Evolutionary conservation across 116 monocot species (phyloP), one percentile per base, ranked within the genome.

Genomic region (Trichopus zeylanicus): DNA sequence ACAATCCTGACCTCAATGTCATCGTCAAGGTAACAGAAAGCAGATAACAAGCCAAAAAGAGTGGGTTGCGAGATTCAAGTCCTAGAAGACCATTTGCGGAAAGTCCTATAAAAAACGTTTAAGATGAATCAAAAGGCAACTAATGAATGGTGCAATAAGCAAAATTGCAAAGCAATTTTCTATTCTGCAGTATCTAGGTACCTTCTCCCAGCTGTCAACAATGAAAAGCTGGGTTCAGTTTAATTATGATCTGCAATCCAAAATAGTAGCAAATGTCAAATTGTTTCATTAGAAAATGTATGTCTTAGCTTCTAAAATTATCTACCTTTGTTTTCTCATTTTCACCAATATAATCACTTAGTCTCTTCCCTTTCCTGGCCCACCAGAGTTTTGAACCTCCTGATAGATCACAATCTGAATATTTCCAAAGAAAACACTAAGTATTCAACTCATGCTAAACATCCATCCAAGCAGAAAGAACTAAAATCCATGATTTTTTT

Each of bases 271-370:
- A n/a, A n/a, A n/a, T n/a, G n/a, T n/a, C n/a, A n/a, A n/a, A n/a
- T n/a, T n/a, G n/a, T n/a, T n/a, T n/a, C n/a, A n/a, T n/a, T n/a
- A n/a, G n/a, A n/a, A n/a, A n/a, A n/a, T n/a, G n/a, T n/a, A n/a
- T n/a, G n/a, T 42, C 1, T 4, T n/a, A 2, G 42, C 56, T 48
- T 18, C n/a, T n/a, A 5, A 53, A 6, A 31, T 15, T 29, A 52
- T 1, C 11, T 62, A 86, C 81, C 86, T 78, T 86, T 48, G 81
- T 86, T 72, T 78, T 86, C 46, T 81, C 86, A 72, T 81, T 86
- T 48, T 49, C 46, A 38, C 86, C 86, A 42, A 75, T 75, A 34
- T 81, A 86, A 39, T 81, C 75, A 52, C 55, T 81, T 51, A 86
- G 48, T 32, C 15, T 55, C 48, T 78, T 81, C 28, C 67, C 66